Base-by-base conservation (phyloP, 75 land plant species). In the Sequoia sempervirens region DNA sequence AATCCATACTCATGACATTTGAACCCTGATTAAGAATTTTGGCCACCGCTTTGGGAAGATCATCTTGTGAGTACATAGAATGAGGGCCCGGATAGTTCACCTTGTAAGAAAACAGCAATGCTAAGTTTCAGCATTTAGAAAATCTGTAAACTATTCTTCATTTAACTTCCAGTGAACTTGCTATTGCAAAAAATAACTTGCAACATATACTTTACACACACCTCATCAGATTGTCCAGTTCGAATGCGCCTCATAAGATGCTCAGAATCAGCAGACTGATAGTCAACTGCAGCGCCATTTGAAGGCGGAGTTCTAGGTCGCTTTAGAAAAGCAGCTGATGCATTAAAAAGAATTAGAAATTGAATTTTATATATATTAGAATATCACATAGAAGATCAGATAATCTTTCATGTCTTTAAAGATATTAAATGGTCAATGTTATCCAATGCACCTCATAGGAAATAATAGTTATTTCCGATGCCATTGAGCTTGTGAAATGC, bases 1-100 rank as follows among this genome's bases (percentile, higher is more conserved):
- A 97, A 88, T 97, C 99, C 97, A 97, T 91, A 86, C 99, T 97
- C 94, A 88, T 95, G 32, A 92, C 96, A 88, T 82, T 86, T 47
- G 97, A 92, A 28, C 96, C 97, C 75, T 97, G 99, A 80, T 83
- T 93, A 1, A 95, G 74, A 30, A 90, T 88, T 46, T 92, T 72
- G 17, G 90, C 89, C 58, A 92, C 91, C 79, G 83, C 87, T 84
- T 91, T 97, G 18, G 99, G 96, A 3, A 97, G 81, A 80, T 96
- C 99, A 87, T 96, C 95, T 72, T 84, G 85, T 0, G 93, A 90
- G 41, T 89, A 91, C 14, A 85, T 83, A 83, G 58, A 81, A 23
- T 86, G 85, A 54, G 87, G 86, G 85, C 87, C 89, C 26, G 89
- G 74, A 69, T 86, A 84, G 41, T 43, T 75, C 82, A 83, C 88